Conservation (phyloP, 2,329 filamentous ascomycete genomes). For the Lasiodiplodia theobromae region DNA sequence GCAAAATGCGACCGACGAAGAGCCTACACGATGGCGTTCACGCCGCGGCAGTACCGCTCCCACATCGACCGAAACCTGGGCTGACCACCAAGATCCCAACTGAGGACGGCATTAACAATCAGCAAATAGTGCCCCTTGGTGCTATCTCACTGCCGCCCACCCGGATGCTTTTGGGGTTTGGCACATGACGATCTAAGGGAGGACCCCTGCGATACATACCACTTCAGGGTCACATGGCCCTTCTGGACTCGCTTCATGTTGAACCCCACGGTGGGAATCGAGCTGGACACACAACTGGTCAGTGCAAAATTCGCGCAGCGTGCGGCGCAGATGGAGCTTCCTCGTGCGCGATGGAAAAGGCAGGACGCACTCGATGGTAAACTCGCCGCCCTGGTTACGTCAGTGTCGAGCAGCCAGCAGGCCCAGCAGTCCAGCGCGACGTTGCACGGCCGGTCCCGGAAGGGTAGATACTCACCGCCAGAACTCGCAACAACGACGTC, state of each 20-base stretch:
- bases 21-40: conserved; percentile 88
- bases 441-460: conserved; percentile 43
- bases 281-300: conserved; percentile 62
- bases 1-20: conserved; percentile 31
- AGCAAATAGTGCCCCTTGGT: conserved; percentile 8
- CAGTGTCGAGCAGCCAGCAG: conserved; percentile 20
- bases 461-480: conserved; percentile 76
- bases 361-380: conserved; percentile 93
- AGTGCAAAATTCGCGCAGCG: conserved; percentile 23
- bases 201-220: conserved; percentile 59
- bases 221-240: conserved; percentile 97
- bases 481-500: conserved; percentile 89
- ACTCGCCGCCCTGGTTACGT: conserved; percentile 83
- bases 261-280: conserved; percentile 97
- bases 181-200: conserved; percentile 29
- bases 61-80: conserved; percentile 98
- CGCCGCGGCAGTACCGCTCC: conserved; percentile 97
- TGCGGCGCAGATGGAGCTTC: conserved; percentile 25
- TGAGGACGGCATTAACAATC: conserved; percentile 41
- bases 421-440: conserved; percentile 32
- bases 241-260: conserved; percentile 99
- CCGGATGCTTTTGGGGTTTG: conserved; percentile 17
- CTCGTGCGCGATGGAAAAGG: conserved; percentile 29
- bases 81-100: conserved; percentile 97
- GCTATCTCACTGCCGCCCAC: conserved; percentile 19